Percentiles rank a stretch among this genome's conserved stretches.
Evolutionary conservation across 2,329 filamentous ascomycete species (phyloP).

Genomic region (Pseudocercospora eumusae): DNA sequence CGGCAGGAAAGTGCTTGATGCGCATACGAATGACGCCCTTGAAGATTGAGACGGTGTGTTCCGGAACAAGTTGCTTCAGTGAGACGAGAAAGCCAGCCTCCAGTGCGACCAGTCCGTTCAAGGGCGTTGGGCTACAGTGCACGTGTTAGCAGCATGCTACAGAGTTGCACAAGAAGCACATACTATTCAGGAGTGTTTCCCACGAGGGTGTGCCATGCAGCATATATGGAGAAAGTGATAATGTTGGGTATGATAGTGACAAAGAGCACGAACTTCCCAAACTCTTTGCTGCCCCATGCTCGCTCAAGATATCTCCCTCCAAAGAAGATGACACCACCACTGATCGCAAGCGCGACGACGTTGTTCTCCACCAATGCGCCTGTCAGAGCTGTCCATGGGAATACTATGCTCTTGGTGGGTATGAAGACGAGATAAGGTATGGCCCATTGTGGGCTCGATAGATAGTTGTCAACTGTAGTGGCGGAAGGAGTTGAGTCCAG

Average conservation of each 20-base stretch:
- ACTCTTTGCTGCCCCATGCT: conserved; percentile 89
- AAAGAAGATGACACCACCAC: conserved; percentile 78
- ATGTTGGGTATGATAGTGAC: conserved; percentile 78
- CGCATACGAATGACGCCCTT: conserved; percentile 84
- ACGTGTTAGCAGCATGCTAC: conserved; percentile 9
- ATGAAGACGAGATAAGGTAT: conserved; percentile 84
- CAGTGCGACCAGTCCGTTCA: conserved; percentile 84
- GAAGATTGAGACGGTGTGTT: conserved; percentile 94
- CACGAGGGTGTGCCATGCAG: conserved; percentile 71
- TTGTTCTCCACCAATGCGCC: conserved; percentile 91
- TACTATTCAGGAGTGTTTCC: conserved; percentile 68
- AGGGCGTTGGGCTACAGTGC: conserved; percentile 63
- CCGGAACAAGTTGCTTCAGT: conserved; percentile 95
- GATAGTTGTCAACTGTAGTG: conserved; percentile 38
- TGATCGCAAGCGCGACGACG: conserved; percentile 78
- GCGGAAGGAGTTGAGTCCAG: conserved; percentile 33
- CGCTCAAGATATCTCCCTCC: conserved; percentile 93
- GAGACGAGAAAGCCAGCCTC: conserved; percentile 94
- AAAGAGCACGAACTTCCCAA: conserved; percentile 84
- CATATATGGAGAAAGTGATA: conserved; percentile 70
- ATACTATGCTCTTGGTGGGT: conserved; percentile 77
- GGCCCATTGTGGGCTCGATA: conserved; percentile 38
- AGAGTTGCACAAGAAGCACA: conserved; percentile 35
- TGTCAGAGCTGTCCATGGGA: conserved; percentile 89
- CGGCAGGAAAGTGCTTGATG: conserved; percentile 77